These are phyloP conservation scores for Paramecium biaurelia DNA, from an alignment of 73 alveolate genomes.

Conservation along the genomic window DNA sequence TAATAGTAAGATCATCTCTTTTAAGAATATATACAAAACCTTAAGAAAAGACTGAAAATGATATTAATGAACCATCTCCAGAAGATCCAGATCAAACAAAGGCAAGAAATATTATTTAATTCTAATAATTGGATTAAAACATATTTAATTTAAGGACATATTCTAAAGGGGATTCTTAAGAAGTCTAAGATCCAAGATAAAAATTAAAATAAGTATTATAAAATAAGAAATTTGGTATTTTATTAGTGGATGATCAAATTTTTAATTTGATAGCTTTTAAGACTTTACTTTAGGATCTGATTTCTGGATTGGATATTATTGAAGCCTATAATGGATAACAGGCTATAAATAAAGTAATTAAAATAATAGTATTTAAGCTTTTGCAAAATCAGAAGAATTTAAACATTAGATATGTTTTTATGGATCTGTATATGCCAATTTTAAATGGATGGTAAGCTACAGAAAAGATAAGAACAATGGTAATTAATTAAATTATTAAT, in stretches of 20 bases:
- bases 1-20: neutral
- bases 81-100: slow-evolving; percentile 16
- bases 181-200: neutral
- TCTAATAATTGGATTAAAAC: neutral
- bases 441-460: slow-evolving; percentile 54
- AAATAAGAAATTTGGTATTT: slow-evolving; percentile 22
- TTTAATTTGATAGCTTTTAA: slow-evolving; percentile 47
- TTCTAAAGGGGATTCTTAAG: neutral
- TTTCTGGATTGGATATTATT: neutral
- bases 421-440: slow-evolving; percentile 61
- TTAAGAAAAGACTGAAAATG: neutral
- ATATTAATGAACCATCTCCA: neutral
- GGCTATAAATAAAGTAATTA: slow-evolving; percentile 22
- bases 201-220: neutral
- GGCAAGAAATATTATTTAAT: neutral
- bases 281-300: neutral
- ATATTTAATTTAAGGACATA: neutral
- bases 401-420: neutral
- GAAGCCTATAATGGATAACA: slow-evolving; percentile 62
- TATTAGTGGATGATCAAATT: slow-evolving; percentile 53
- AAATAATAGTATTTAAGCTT: neutral
- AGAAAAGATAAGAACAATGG: neutral
- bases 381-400: neutral
- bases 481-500: neutral
- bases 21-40: neutral